phyloP scores from a whole-genome alignment of 2,329 filamentous ascomycete species.

The Eutypella sp. region DNA sequence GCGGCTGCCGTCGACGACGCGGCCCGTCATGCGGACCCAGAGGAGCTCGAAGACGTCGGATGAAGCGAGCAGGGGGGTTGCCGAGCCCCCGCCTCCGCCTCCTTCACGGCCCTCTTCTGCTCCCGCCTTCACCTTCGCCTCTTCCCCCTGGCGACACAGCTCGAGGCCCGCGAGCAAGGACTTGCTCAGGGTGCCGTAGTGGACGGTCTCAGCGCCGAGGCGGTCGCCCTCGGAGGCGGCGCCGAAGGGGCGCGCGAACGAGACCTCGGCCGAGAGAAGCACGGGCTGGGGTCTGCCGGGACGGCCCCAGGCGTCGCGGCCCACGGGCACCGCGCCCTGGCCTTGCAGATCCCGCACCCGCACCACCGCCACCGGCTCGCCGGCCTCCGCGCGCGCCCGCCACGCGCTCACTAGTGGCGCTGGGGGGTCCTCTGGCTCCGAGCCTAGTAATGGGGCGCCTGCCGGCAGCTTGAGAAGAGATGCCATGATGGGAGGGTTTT shows the following conservation, averaged over 20 bases:
- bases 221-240: constrained; percentile 54
- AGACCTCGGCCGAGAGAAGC: constrained; percentile 54
- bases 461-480: too few relatives aligned
- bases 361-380: constrained; percentile 48
- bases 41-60: constrained; percentile 32
- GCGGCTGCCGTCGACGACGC: constrained; percentile 25
- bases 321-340: constrained; percentile 49
- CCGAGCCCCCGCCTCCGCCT: constrained; percentile 30
- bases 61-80: constrained; percentile 10
- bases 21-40: constrained; percentile 34
- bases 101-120: constrained; percentile 26
- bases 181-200: constrained; percentile 70
- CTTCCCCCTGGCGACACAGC: constrained; percentile 11
- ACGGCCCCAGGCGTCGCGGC: constrained; percentile 65
- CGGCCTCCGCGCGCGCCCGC: constrained; percentile 33
- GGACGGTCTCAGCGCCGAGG: constrained; percentile 65
- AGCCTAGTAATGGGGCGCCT: too few relatives aligned
- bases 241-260: constrained; percentile 50
- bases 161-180: constrained; percentile 47
- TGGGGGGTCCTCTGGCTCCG: constrained; percentile 23
- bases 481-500: too few relatives aligned
- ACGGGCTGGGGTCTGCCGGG: constrained; percentile 54
- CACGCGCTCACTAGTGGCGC: constrained; percentile 32
- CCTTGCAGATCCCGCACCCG: constrained; percentile 58
- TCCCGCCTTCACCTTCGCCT: constrained; percentile 9